phyloP scores from a whole-genome alignment of 2,329 filamentous ascomycete species.

The Verruconis gallopava region DNA sequence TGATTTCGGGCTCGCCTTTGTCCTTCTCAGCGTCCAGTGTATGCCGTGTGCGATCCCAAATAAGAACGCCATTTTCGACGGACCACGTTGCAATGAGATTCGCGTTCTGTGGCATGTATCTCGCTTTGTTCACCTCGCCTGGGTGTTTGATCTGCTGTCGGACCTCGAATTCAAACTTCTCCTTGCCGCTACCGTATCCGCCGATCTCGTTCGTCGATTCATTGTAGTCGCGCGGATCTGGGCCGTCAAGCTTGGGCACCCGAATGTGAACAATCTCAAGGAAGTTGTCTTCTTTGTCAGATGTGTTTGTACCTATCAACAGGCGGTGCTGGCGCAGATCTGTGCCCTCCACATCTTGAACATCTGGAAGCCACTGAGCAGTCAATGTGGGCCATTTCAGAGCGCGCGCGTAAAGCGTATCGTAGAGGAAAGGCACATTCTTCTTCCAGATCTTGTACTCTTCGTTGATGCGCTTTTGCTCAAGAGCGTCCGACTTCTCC shows the following conservation, averaged over 20 bases:
- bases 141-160: slow-evolving; percentile 95
- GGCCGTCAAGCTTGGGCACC: slow-evolving; percentile 63
- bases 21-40: slow-evolving; percentile 57
- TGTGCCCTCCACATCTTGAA: slow-evolving; percentile 57
- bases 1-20: slow-evolving; percentile 67
- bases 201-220: slow-evolving; percentile 88
- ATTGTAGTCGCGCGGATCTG: slow-evolving; percentile 76
- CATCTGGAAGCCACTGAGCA: slow-evolving; percentile 95
- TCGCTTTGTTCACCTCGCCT: slow-evolving; percentile 94
- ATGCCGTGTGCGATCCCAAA: slow-evolving; percentile 96
- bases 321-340: slow-evolving; percentile 79
- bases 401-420: slow-evolving; percentile 89
- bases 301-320: slow-evolving; percentile 88
- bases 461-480: slow-evolving; percentile 90
- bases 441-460: slow-evolving; percentile 99
- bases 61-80: slow-evolving; percentile 72
- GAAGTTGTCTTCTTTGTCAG: slow-evolving; percentile 73
- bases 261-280: slow-evolving; percentile 91
- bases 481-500: slow-evolving; percentile 58
- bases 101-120: slow-evolving; percentile 94
- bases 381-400: slow-evolving; percentile 96
- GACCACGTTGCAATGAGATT: slow-evolving; percentile 93
- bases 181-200: slow-evolving; percentile 68
- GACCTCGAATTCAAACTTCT: slow-evolving; percentile 76
- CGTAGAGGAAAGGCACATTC: slow-evolving; percentile 95